Evolutionary conservation across 2,329 filamentous ascomycete genomes (phyloP), one percentile per base, ranked within the genome.

Genomic region (Sporothrix mexicana): DNA sequence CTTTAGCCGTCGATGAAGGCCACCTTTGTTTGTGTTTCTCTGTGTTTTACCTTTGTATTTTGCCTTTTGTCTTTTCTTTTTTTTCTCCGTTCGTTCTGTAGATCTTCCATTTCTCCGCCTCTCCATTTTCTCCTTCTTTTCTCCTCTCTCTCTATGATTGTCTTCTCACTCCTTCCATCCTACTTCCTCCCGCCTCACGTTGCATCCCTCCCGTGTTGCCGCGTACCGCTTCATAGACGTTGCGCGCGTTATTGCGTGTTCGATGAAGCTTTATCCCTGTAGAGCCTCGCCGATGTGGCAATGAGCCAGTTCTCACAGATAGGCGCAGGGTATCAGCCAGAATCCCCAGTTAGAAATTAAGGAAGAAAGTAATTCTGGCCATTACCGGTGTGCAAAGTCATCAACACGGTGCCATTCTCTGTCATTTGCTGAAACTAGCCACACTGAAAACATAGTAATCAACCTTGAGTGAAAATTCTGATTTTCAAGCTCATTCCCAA

Each of bases 161-260:
- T 13, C 3, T 30, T 15, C 7, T 41, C 13, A n/a, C 57, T 41
- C 57, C 25, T 64, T 45, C 59, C 36, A 13, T 45, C 59, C 59
- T 13, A 41, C n/a, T 20, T 20, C 17, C 59, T 45, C 20, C 61
- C 41, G 41, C n/a, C 61, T 23, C 61, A 64, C 41, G 41, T 64
- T 64, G 61, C 61, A 64, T 64, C 61, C 61, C 41, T 64, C 61
- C 61, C 41, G 41, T 64, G 59, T 47, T 47, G n/a, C 41, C 41
- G 25, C 41, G 61, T 64, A 47, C 8, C 13, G 20, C 41, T 36
- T 36, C 30, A 36, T 36, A 5, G 2, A 5, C 5, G 2, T 36
- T 36, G 30, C 36, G 12, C 36, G 59, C 45, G 59, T 15, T 10
- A n/a, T 62, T 30, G 55, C 23, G 55, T 57, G 23, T 57, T 57